phyloP scores from a whole-genome alignment of 805 yeast genomes.

The Zygosaccharomyces kombuchaensis region DNA sequence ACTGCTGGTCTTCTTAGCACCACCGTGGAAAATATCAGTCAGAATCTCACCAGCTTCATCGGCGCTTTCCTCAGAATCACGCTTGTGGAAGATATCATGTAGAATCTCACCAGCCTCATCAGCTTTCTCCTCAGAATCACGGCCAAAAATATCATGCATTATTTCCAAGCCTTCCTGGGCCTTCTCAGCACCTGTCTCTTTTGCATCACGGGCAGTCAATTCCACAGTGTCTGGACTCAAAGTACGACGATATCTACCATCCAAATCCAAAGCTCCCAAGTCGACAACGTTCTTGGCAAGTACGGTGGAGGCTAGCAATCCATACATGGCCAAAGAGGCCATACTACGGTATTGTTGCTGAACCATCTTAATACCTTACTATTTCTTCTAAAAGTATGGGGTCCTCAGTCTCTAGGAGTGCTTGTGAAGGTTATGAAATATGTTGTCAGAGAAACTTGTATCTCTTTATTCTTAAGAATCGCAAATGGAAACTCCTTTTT shows the following conservation, averaged over 20 bases:
- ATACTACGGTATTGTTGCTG: constrained; percentile 1
- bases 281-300: constrained; percentile 14
- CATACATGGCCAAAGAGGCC: constrained; percentile 4
- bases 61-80: not conserved
- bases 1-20: not conserved
- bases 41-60: not conserved
- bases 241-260: constrained; percentile 15
- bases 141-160: not conserved
- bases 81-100: constrained; percentile 1
- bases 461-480: not conserved
- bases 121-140: not conserved
- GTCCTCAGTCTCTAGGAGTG: not conserved
- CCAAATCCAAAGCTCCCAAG: constrained; percentile 9
- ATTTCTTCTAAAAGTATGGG: not conserved
- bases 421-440: not conserved
- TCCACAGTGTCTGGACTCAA: constrained; percentile 6
- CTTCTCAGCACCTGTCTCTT: not conserved
- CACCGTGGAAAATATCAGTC: not conserved
- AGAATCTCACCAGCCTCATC: not conserved
- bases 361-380: constrained; percentile 1
- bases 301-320: constrained; percentile 3
- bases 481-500: not conserved
- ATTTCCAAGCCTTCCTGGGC: not conserved
- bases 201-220: not conserved
- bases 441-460: not conserved